phyloP scores from a whole-genome alignment of 345 rosid species.

The Eucalyptus cloeziana region DNA sequence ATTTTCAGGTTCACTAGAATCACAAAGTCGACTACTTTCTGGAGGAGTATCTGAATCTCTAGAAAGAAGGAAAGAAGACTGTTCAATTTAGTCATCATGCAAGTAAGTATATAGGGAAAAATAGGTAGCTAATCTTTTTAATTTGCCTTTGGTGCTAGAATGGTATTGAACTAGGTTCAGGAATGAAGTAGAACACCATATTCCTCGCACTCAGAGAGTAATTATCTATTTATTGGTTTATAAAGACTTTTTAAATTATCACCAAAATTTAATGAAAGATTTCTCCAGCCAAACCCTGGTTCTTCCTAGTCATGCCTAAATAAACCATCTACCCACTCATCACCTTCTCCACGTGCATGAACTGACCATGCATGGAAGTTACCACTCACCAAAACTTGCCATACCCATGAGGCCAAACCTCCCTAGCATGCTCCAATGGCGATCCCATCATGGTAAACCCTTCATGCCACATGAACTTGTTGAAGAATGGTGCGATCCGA shows the following conservation, averaged over 20 bases:
- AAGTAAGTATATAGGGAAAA: neutral
- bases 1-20: neutral
- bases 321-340: neutral
- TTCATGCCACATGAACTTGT: conserved; percentile 84
- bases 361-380: conserved; percentile 15
- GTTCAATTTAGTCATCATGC: neutral
- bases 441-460: conserved; percentile 80
- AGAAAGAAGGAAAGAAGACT: neutral
- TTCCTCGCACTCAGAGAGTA: neutral
- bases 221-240: neutral
- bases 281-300: neutral
- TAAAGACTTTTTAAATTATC: neutral
- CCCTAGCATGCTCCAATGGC: conserved; percentile 43
- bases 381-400: conserved; percentile 46
- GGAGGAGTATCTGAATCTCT: neutral
- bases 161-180: neutral
- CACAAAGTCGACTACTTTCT: neutral
- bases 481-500: conserved; percentile 56
- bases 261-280: neutral
- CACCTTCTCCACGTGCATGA: neutral
- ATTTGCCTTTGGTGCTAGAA: neutral
- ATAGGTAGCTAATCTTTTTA: neutral
- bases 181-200: neutral
- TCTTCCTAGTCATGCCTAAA: neutral
- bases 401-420: conserved; percentile 60